phyloP scores from a whole-genome alignment of 2,329 filamentous ascomycete genomes.

The Aspergillus piperis region DNA sequence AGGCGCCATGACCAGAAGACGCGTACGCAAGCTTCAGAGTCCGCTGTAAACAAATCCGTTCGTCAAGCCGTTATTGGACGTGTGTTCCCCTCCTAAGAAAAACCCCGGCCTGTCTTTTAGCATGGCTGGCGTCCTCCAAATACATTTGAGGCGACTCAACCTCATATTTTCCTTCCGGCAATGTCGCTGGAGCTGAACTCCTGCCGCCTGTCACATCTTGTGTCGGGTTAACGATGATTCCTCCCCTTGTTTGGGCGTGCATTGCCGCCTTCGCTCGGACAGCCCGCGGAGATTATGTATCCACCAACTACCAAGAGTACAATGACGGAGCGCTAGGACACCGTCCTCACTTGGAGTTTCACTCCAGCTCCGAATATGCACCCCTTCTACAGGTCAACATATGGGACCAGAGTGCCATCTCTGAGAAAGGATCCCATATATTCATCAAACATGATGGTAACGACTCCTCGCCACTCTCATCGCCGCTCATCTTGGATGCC shows the following conservation, averaged over 20 bases:
- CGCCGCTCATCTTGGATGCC: conserved; percentile 11
- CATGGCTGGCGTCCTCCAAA: not conserved
- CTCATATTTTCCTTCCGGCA: not conserved
- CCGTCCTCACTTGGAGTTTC: conserved; percentile 12
- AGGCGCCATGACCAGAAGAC: not conserved
- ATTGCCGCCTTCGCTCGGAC: not conserved
- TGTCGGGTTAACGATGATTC: conserved; percentile 1
- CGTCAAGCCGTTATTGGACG: not conserved
- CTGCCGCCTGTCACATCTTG: not conserved
- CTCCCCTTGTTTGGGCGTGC: conserved; percentile 1
- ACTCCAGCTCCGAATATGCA: conserved; percentile 11
- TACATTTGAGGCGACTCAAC: not conserved
- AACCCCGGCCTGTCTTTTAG: not conserved
- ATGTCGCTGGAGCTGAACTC: not conserved
- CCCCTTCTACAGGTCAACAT: conserved; percentile 11
- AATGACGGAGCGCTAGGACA: conserved; percentile 10
- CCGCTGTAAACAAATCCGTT: not conserved
- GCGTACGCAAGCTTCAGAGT: not conserved
- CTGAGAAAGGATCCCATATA: conserved; percentile 10
- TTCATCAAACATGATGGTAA: conserved; percentile 15
- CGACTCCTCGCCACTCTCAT: conserved; percentile 8
- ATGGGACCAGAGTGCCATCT: conserved; percentile 8
- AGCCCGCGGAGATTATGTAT: conserved; percentile 2
- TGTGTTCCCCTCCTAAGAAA: not conserved
- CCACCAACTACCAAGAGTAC: conserved; percentile 5